These are phyloP conservation scores for Daedaleopsis nitida DNA, from an alignment of 768 basidiomycete genomes.

Conservation along the genomic window DNA sequence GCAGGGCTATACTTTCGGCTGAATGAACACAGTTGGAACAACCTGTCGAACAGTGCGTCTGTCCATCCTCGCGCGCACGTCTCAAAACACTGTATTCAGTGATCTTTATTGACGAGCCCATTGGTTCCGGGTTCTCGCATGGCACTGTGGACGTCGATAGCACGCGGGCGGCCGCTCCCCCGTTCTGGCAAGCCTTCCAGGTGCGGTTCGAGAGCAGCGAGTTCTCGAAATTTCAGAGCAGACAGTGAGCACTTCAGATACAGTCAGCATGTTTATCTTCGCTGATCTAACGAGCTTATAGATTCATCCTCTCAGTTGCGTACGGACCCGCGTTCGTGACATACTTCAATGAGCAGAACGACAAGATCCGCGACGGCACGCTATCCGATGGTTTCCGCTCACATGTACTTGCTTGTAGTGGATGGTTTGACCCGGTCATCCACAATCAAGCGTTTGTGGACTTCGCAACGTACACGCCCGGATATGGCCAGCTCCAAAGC, in stretches of 20 bases:
- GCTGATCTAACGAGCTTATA: conserved; percentile 21
- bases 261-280: background rate
- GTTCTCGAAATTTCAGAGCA: conserved; percentile 51
- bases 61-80: background rate
- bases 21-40: conserved; percentile 75
- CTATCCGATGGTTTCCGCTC: no score
- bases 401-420: no score
- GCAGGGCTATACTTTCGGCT: no score
- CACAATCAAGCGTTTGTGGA: conserved; percentile 62
- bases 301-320: conserved; percentile 65
- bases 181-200: conserved; percentile 66
- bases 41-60: conserved; percentile 59
- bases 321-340: conserved; percentile 66
- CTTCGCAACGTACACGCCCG: conserved; percentile 63
- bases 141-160: conserved; percentile 58
- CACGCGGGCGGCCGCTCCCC: conserved; percentile 54
- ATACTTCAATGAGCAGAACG: conserved; percentile 65
- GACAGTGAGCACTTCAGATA: conserved; percentile 43
- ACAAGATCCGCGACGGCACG: conserved; percentile 44
- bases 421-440: conserved; percentile 66
- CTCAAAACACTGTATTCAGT: conserved; percentile 38
- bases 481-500: conserved; percentile 63
- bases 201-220: conserved; percentile 57
- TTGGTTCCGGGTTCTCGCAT: conserved; percentile 65
- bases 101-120: conserved; percentile 71